Evolutionary conservation across 2,329 filamentous ascomycete species (phyloP).

Genomic region (Ophiostoma tasmaniense): DNA sequence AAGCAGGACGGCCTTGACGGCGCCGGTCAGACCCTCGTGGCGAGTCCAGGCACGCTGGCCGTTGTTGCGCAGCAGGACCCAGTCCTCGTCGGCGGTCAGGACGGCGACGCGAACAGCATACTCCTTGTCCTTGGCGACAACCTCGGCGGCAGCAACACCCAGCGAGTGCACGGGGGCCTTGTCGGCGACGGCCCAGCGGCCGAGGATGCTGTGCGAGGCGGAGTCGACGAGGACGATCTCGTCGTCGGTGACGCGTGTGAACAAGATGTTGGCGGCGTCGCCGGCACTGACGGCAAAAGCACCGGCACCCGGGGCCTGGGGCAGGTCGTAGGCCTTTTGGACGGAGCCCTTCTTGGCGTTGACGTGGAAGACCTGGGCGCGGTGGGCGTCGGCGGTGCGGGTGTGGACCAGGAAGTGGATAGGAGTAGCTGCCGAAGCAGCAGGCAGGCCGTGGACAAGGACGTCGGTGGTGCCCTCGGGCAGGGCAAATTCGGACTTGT

Average conservation of each 20-base stretch:
- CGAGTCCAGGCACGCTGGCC: constrained; percentile 57
- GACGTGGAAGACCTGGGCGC: constrained; percentile 75
- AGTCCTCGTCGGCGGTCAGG: constrained; percentile 60
- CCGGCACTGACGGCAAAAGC: constrained; percentile 69
- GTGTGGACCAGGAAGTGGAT: constrained; percentile 81
- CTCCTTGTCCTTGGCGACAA: constrained; percentile 54
- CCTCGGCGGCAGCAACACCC: constrained; percentile 50
- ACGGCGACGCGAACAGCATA: constrained; percentile 74
- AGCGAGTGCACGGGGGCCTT: constrained; percentile 34
- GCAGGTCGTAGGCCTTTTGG: constrained; percentile 71
- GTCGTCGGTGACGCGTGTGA: constrained; percentile 69
- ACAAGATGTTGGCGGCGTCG: constrained; percentile 54
- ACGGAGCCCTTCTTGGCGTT: constrained; percentile 59
- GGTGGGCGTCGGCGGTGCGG: constrained; percentile 49
- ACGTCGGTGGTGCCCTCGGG: constrained; percentile 14
- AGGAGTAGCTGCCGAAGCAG: constrained; percentile 42
- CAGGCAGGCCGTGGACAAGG: constrained; percentile 21
- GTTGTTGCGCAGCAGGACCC: constrained; percentile 68
- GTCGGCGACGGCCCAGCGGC: constrained; percentile 55
- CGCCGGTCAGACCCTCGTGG: constrained; percentile 71
- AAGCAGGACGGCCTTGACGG: constrained; percentile 71
- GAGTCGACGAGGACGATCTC: constrained; percentile 71
- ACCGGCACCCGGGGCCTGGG: constrained; percentile 59
- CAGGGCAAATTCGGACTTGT: constrained; percentile 32
- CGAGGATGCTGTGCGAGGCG: constrained; percentile 64